Evolutionary conservation across 2,329 filamentous ascomycete species (phyloP), one percentile per base, ranked within the genome.

Genomic region (Hypoxylon sp.): DNA sequence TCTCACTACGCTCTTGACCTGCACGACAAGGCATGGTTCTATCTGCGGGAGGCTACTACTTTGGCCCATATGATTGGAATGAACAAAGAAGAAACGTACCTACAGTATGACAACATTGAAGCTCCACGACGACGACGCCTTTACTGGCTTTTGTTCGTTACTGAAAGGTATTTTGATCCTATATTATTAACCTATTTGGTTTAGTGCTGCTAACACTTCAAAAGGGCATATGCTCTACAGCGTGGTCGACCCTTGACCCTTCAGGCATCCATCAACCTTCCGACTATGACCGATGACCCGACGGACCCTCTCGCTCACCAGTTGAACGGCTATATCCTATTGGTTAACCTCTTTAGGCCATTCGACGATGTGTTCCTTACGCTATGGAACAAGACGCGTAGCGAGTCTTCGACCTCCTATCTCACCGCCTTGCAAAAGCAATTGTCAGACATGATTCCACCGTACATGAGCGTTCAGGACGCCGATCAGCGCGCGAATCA

Each of bases 11-110:
- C 89, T 40, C 82, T 93, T 51, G 91, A 94, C 69, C 85, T 90
- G 77, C 91, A 94, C 77, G 89, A 92, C 69, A 90, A 90, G 78
- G 92, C 92, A 1, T 95, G 92, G 92, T 94, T 90, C 76, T 89
- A 93, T 77, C 82, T 95, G 8, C 89, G 92, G 27, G 92, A 96
- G 79, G 91, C 91, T 5, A 91, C 89, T 1, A 94, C 92, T 5
- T 84, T 95, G 79, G 85, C 87, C 30, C 85, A 89, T 73, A 86
- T 91, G 73, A 79, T 83, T 30, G 85, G 84, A 59, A 87, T 91
- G 86, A 84, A 86, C 74, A 88, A 88, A 77, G 89, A 91, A 74
- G 86, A 89, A 22, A 82, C 85, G 7, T 94, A 93, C 76, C 73
- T 85, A 48, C 84, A 87, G 60, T 86, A 87, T 72, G 87, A 89